Evolutionary conservation across 2,329 filamentous ascomycete species (phyloP), one percentile per base, ranked within the genome.

Genomic region (Talaromyces amestolkiae): DNA sequence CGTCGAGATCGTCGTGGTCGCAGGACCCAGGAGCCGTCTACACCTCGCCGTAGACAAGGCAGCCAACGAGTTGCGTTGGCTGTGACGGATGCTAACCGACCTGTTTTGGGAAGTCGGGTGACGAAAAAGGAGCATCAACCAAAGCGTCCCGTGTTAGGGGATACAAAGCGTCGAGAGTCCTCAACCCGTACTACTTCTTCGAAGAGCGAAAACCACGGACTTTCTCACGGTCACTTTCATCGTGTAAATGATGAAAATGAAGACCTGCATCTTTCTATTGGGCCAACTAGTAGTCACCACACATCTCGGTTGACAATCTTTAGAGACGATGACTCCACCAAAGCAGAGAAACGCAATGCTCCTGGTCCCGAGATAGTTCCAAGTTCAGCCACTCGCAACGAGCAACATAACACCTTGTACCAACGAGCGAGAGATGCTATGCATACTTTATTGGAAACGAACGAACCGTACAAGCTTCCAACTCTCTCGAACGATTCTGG

Each of bases 301-400:
- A 69, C 71, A 24, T 68, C 70, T 58, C 73, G 71, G 4, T 74
- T 81, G 64, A 64, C 72, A 8, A 70, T 82, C 43, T 81, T 79
- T 66, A 72, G 74, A 27, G 80, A 82, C 63, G 69, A 69, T 33
- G 62, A 69, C 33, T 39, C 41, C 19, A 9, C 43, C 24, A 37
- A 19, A 35, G 15, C 19, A 53, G 60, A 62, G 31, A 62, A 63
- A 54, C 35, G 27, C 13, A 54, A 27, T 24, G 45, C 41, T 19
- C 37, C 61, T 59, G 22, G 33, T 33, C 51, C 58, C 10, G 53
- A 60, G 22, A 37, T 65, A 9, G 35, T 58, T 19, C 22, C 60
- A 37, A 54, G 24, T n/a, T 35, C 58, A 33, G 19, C 31, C 2
- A 37, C 58, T 9, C 58, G 33, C 19, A 37, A 13, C n/a, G 58